phyloP scores from a whole-genome alignment of 345 rosid genomes.

The Brassica juncea region DNA sequence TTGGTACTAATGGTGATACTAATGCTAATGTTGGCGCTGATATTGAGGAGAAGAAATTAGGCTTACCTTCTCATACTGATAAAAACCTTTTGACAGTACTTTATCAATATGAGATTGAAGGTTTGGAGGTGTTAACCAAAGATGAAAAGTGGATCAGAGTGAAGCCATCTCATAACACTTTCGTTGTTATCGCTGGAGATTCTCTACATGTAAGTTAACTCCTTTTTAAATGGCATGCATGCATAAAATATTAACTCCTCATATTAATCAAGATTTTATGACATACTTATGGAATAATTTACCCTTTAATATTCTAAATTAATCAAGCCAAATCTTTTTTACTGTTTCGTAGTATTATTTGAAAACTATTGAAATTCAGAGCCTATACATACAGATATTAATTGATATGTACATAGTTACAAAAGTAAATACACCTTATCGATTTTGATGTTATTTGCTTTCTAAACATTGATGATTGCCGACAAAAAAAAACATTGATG shows the following conservation, averaged over 20 bases:
- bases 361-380: background rate
- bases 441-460: background rate
- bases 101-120: slow-evolving; percentile 55
- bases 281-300: background rate
- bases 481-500: too few species aligned
- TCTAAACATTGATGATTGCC: background rate
- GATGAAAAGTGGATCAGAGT: slow-evolving; percentile 52
- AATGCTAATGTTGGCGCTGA: background rate
- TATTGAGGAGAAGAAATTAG: slow-evolving; percentile 41
- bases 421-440: background rate
- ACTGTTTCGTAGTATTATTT: background rate
- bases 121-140: slow-evolving; percentile 51
- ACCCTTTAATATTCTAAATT: background rate
- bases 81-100: slow-evolving; percentile 55
- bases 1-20: background rate
- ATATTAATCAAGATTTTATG: background rate
- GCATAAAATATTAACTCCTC: background rate
- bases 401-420: background rate
- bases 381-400: background rate
- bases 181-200: slow-evolving; percentile 55
- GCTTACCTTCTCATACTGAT: slow-evolving; percentile 50
- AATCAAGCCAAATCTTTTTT: background rate
- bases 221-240: background rate
- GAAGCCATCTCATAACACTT: slow-evolving; percentile 48
- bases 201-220: slow-evolving; percentile 44